Base-by-base conservation (phyloP, 495 filamentous ascomycete genomes). In the Tuber brumale region DNA sequence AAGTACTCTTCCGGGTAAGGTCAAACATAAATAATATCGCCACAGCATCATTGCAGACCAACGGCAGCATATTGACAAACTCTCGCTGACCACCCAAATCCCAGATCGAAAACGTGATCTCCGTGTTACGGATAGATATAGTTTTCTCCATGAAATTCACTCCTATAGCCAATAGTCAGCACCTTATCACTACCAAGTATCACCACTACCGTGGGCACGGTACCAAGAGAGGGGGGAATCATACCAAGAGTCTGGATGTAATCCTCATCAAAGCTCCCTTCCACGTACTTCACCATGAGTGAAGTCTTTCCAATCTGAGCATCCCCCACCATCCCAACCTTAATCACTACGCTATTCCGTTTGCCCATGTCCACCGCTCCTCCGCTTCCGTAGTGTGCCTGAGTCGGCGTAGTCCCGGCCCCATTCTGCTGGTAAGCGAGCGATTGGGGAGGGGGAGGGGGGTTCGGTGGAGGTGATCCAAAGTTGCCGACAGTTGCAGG, bases 61-160 rank as follows among this genome's bases (percentile, higher is more conserved):
- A 89, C 10, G 95, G 95, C 57, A 99, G 87, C 95, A 99, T 99
- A 86, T 99, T 99, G 83, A 99, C 95, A 77, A 99, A 99, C 85
- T 99, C 95, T 79, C 95, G 90, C 86, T 99, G 95, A 78, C 95
- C 95, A 81, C 95, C 95, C 48, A 99, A 87, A 88, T 99, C 95
- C 95, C 95, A 99, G 83, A 99, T 99, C 69, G 93, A 96, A 85
- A 99, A 99, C 46, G 95, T 99, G 81, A 99, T 98, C 84, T 99
- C 95, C n/a, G 95, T 99, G 84, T 98, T 98, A 74, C 95, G 94
- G 84, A 99, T 99, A 74, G 92, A 95, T 83, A 99, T 98, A 18
- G 95, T 99, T 86, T 99, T 99, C 85, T 99, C 95, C 95, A 99
- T 99, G 86, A 99, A 99, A 83, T 99, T 99, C 85, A 99, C 95